Evolutionary conservation across 768 basidiomycete species (phyloP).

Genomic region (Solioccasus polychromus): DNA sequence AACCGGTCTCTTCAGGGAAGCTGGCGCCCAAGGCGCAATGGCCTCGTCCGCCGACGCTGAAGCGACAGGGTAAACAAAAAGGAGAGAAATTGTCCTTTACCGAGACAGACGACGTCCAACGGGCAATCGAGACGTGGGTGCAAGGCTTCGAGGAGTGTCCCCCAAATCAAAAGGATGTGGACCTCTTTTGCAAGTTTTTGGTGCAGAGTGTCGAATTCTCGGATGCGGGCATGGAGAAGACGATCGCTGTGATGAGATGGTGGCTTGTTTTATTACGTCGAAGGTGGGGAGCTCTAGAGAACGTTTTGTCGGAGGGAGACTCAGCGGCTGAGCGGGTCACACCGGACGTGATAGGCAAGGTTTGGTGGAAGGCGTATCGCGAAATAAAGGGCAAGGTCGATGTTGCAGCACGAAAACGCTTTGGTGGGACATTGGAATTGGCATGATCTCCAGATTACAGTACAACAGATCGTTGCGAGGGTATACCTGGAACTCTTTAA

Average conservation of each 20-base stretch:
- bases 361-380: constrained; percentile 82
- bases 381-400: constrained; percentile 69
- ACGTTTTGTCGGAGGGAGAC: constrained; percentile 33
- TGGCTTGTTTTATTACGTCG: constrained; percentile 72
- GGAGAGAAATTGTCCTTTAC: constrained; percentile 57
- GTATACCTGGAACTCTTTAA: background rate
- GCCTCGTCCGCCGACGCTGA: constrained; percentile 47
- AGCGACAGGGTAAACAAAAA: constrained; percentile 49
- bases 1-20: constrained; percentile 36
- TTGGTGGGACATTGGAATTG: constrained; percentile 69
- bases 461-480: background rate
- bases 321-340: constrained; percentile 30
- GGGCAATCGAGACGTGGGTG: constrained; percentile 75
- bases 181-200: constrained; percentile 71
- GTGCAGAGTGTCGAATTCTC: constrained; percentile 63
- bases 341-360: constrained; percentile 49
- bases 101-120: constrained; percentile 70
- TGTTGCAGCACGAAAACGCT: constrained; percentile 57
- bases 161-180: constrained; percentile 74
- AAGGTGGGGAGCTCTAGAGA: constrained; percentile 59
- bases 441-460: constrained; percentile 34
- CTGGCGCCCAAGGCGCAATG: constrained; percentile 58
- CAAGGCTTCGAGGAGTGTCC: constrained; percentile 51
- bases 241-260: constrained; percentile 73
- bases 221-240: constrained; percentile 69